These are phyloP conservation scores for Thelephora ganbajun DNA, from an alignment of 768 basidiomycete genomes.

Conservation along the genomic window DNA sequence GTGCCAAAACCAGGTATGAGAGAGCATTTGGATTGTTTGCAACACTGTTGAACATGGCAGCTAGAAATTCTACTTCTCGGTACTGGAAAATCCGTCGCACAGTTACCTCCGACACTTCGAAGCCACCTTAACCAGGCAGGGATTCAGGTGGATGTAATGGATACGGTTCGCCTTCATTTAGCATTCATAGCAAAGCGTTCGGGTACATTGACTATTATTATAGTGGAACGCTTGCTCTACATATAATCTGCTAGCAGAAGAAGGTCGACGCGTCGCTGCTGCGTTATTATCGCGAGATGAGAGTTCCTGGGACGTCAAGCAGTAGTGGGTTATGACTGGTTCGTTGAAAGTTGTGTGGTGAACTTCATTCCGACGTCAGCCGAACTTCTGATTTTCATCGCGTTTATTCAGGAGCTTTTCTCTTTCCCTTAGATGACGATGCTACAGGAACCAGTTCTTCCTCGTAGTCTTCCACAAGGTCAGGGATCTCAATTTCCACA, in stretches of 20 bases:
- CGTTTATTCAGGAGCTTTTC: constrained; percentile 29
- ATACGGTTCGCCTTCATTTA: constrained; percentile 40
- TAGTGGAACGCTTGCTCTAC: constrained; percentile 91
- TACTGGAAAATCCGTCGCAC: constrained; percentile 60
- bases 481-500: constrained; percentile 42
- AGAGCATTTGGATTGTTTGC: background rate
- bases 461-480: constrained; percentile 50
- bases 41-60: background rate
- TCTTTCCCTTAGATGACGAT: constrained; percentile 37
- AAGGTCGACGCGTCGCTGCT: constrained; percentile 85
- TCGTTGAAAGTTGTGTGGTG: background rate
- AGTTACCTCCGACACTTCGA: constrained; percentile 54
- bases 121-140: constrained; percentile 61
- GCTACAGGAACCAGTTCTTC: constrained; percentile 22
- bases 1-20: constrained; percentile 74
- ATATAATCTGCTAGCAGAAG: constrained; percentile 86
- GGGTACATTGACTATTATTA: background rate
- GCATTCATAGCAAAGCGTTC: no score
- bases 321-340: background rate
- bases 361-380: background rate
- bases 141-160: constrained; percentile 83
- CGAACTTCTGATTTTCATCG: background rate
- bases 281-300: constrained; percentile 64
- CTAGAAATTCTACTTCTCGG: constrained; percentile 85
- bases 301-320: constrained; percentile 29